Evolutionary conservation across 208 protist species (phyloP).

Genomic region (Leishmania tarentolae): DNA sequence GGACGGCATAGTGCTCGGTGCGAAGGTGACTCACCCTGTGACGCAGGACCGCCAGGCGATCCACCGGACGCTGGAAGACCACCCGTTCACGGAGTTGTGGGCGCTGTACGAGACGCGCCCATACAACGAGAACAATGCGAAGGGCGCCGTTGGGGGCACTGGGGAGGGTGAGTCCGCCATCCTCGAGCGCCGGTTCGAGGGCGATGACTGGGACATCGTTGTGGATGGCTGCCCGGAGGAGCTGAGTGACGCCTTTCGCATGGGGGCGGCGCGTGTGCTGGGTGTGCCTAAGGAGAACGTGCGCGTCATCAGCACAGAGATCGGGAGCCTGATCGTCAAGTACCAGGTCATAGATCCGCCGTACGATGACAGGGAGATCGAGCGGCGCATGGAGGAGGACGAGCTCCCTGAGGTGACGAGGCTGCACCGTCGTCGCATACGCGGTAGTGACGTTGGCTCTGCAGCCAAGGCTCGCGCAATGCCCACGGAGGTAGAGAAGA

Average conservation of each 20-base stretch:
- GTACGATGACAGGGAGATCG: constrained; percentile 40
- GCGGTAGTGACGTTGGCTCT: constrained; percentile 10
- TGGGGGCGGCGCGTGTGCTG: constrained; percentile 41
- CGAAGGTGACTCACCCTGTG: constrained; percentile 33
- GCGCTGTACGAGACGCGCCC: constrained; percentile 36
- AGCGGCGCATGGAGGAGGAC: constrained; percentile 35
- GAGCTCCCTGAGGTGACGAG: constrained; percentile 46
- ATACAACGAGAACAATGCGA: no score
- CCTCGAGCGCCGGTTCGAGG: constrained; percentile 60
- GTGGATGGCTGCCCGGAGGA: constrained; percentile 41
- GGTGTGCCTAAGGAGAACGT: constrained; percentile 40
- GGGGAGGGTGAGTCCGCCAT: constrained; percentile 42
- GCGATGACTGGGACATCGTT: constrained; percentile 70
- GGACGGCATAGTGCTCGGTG: background rate
- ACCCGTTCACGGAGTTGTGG: constrained; percentile 46
- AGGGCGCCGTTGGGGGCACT: background rate
- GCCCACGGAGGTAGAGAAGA: constrained; percentile 3
- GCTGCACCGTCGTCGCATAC: constrained; percentile 41
- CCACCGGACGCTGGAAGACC: constrained; percentile 36
- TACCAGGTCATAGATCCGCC: constrained; percentile 47
- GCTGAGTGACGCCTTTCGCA: constrained; percentile 48
- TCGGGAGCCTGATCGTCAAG: constrained; percentile 49
- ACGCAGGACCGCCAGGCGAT: constrained; percentile 34
- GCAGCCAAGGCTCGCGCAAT: background rate
- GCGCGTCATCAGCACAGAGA: constrained; percentile 38